These are phyloP conservation scores for Byssothecium circinans DNA, from an alignment of 2,329 filamentous ascomycete genomes.

Conservation along the genomic window DNA sequence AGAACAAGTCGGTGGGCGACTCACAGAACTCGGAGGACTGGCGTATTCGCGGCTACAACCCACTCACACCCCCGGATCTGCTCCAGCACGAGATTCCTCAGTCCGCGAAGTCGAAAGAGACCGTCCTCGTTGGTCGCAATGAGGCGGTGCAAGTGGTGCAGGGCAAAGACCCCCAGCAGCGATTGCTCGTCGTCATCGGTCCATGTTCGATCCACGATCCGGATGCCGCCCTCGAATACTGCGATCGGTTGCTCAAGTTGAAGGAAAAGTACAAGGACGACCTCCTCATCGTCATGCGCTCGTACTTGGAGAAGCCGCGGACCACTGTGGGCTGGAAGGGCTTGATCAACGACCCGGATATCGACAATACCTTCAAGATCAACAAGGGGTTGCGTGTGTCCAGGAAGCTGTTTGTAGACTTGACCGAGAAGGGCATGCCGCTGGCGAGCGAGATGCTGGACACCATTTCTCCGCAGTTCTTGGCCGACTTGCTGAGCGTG, in stretches of 20 bases:
- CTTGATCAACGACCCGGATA: conserved; percentile 96
- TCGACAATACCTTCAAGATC: conserved; percentile 98
- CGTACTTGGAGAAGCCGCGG: conserved; percentile 97
- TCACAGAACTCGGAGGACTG: conserved; percentile 54
- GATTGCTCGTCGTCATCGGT: conserved; percentile 79
- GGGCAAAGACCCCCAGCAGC: conserved; percentile 58
- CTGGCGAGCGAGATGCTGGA: conserved; percentile 97
- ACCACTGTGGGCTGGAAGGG: conserved; percentile 99
- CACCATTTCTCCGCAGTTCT: conserved; percentile 95
- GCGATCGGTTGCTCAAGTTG: conserved; percentile 75
- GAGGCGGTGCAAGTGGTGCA: conserved; percentile 65
- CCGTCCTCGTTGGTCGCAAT: conserved; percentile 61
- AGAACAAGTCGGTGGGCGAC: conserved; percentile 54
- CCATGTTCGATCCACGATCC: conserved; percentile 98
- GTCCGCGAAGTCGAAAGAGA: conserved; percentile 52
- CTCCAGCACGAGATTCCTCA: conserved; percentile 89
- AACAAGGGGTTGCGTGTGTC: conserved; percentile 92
- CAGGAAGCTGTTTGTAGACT: conserved; percentile 87
- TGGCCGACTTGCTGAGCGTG: conserved; percentile 87
- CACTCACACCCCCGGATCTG: conserved; percentile 87
- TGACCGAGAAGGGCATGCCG: conserved; percentile 91
- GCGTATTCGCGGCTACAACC: conserved; percentile 80
- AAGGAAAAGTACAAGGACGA: conserved; percentile 89
- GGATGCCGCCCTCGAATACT: conserved; percentile 87
- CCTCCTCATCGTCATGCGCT: conserved; percentile 93